phyloP scores from a whole-genome alignment of 352 stramenopile genomes.

The Phytopythium litorale region DNA sequence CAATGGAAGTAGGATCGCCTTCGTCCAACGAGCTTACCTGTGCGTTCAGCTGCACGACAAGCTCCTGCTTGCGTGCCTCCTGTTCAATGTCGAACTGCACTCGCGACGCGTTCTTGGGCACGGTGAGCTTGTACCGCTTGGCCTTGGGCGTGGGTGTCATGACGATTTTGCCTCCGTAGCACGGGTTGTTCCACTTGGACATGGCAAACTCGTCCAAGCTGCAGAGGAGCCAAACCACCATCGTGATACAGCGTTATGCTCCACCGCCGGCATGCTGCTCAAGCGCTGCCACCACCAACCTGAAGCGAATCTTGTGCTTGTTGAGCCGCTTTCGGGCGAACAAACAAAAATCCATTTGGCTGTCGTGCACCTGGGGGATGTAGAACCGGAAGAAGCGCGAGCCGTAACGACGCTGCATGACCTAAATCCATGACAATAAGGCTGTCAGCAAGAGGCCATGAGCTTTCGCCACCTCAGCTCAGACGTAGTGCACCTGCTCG shows the following conservation, averaged over 20 bases:
- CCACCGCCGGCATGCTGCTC: neutral
- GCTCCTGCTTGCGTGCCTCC: slow-evolving; percentile 65
- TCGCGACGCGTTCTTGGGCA: slow-evolving; percentile 35
- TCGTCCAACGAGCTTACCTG: slow-evolving; percentile 21
- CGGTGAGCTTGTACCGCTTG: slow-evolving; percentile 52
- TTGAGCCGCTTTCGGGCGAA: slow-evolving; percentile 64
- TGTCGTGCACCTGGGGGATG: slow-evolving; percentile 64
- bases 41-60: slow-evolving; percentile 54
- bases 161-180: slow-evolving; percentile 57
- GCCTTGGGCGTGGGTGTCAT: slow-evolving; percentile 40
- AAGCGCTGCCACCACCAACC: slow-evolving; percentile 14
- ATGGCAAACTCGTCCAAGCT: slow-evolving; percentile 57
- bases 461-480: too few species aligned
- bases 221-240: neutral
- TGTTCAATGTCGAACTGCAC: slow-evolving; percentile 72
- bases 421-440: neutral
- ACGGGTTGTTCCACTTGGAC: slow-evolving; percentile 57
- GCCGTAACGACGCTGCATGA: slow-evolving; percentile 53
- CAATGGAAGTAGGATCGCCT: neutral
- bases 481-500: slow-evolving; percentile 23
- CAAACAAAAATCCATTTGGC: slow-evolving; percentile 72
- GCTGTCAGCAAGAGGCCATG: too few species aligned
- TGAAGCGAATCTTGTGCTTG: slow-evolving; percentile 83
- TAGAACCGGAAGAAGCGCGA: slow-evolving; percentile 75
- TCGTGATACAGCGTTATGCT: neutral